A percentile compares a stretch with the other conserved stretches of the same genome.
These are phyloP conservation scores for Tetracladium marchalianum DNA, from an alignment of 495 filamentous ascomycete genomes.

Conservation along the genomic window DNA sequence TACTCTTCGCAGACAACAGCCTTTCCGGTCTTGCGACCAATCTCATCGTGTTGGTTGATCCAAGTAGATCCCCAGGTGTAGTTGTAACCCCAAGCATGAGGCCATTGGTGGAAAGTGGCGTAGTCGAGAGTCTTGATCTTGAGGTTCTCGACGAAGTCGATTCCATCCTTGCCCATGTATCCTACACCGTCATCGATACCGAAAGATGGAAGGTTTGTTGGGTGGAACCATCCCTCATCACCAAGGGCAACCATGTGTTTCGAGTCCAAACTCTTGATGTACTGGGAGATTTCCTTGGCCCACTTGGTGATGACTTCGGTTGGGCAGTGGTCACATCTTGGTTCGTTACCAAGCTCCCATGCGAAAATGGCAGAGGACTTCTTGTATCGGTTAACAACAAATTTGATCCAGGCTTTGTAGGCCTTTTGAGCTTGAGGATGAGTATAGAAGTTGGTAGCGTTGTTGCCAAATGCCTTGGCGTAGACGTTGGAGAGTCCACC, in stretches of 20 bases:
- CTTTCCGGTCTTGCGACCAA: slow-evolving; percentile 7
- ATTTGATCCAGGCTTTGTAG: slow-evolving; percentile 48
- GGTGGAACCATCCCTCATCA: slow-evolving; percentile 33
- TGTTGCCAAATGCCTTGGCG: not conserved
- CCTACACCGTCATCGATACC: slow-evolving; percentile 34
- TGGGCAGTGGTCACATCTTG: slow-evolving; percentile 43
- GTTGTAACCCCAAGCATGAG: slow-evolving; percentile 18
- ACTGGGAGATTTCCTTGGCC: slow-evolving; percentile 38
- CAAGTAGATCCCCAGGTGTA: slow-evolving; percentile 16
- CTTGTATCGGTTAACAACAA: slow-evolving; percentile 45
- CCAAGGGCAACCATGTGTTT: slow-evolving; percentile 50
- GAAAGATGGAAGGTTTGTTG: slow-evolving; percentile 4
- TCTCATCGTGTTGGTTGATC: slow-evolving; percentile 15
- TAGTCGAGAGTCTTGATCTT: slow-evolving; percentile 39
- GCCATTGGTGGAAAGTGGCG: slow-evolving; percentile 44
- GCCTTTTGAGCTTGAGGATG: slow-evolving; percentile 29
- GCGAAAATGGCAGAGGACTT: slow-evolving; percentile 41
- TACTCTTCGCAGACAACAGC: slow-evolving; percentile 18
- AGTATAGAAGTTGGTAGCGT: slow-evolving; percentile 26
- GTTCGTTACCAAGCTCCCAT: slow-evolving; percentile 56
- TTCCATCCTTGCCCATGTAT: slow-evolving; percentile 37
- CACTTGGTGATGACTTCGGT: slow-evolving; percentile 43
- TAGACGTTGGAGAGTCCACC: slow-evolving; percentile 36
- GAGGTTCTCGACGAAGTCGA: slow-evolving; percentile 40
- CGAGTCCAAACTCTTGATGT: slow-evolving; percentile 48